Percentiles rank a stretch among this genome's conserved stretches.
These are phyloP conservation scores for Termitomyces heimii DNA, from an alignment of 768 basidiomycete genomes.

Conservation along the genomic window DNA sequence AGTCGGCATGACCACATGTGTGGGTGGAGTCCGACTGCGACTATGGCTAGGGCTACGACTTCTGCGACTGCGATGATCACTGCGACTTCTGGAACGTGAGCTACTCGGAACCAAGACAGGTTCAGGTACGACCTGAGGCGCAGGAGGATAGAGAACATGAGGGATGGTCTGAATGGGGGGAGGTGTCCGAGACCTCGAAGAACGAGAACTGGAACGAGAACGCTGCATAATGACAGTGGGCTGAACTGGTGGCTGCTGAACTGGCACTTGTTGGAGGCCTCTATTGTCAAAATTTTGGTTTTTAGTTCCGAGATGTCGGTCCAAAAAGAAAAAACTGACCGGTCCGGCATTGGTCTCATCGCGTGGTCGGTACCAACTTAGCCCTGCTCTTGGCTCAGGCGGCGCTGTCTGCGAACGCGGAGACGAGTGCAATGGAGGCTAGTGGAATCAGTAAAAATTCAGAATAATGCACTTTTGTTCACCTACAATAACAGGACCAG, in stretches of 20 bases:
- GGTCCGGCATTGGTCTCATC: neutral
- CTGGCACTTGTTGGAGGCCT: neutral
- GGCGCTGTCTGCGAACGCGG: slow-evolving; percentile 24
- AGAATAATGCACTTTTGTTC: neutral
- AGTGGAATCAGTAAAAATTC: slow-evolving; percentile 1
- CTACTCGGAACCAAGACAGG: neutral
- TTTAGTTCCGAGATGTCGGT: neutral
- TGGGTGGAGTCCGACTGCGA: neutral
- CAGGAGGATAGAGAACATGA: neutral
- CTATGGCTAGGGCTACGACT: neutral
- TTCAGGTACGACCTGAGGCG: neutral
- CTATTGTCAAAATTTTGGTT: neutral
- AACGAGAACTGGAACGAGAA: slow-evolving; percentile 1
- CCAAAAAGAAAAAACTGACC: neutral
- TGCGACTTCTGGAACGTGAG: neutral
- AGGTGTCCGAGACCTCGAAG: neutral
- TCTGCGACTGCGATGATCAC: neutral
- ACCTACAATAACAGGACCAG: slow-evolving; percentile 19
- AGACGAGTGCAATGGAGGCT: slow-evolving; percentile 5
- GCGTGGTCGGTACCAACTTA: slow-evolving; percentile 27
- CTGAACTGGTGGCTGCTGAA: neutral
- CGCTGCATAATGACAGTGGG: neutral
- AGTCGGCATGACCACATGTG: neutral
- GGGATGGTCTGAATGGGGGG: neutral
- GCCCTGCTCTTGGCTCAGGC: slow-evolving; percentile 6